Evolutionary conservation across 2,329 filamentous ascomycete genomes (phyloP).

Genomic region (Fusarium tuaranense): DNA sequence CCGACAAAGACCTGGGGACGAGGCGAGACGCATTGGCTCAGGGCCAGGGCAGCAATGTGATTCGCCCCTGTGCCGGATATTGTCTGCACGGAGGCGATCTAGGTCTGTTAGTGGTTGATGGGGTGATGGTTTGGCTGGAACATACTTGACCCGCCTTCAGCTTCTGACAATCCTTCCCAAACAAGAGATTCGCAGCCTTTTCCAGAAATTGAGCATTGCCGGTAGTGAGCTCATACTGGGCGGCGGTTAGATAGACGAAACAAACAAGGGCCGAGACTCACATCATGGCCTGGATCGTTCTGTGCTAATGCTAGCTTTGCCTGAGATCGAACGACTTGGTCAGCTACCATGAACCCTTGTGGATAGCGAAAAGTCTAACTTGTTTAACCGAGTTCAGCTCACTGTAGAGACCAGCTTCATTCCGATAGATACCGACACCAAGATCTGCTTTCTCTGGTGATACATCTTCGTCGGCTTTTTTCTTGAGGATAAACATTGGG

Average conservation of each 20-base stretch:
- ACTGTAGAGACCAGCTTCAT: conserved; percentile 48
- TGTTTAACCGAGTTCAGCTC: conserved; percentile 45
- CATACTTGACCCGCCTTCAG: conserved; percentile 16
- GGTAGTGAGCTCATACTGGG: conserved; percentile 50
- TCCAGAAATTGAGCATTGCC: conserved; percentile 47
- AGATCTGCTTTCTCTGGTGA: conserved; percentile 50
- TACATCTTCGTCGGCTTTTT: conserved; percentile 45
- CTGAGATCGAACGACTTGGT: conserved; percentile 11
- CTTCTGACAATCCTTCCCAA: conserved; percentile 38
- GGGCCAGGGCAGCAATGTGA: conserved; percentile 50
- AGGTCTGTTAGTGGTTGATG: not conserved
- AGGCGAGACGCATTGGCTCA: conserved; percentile 40
- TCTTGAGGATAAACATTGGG: conserved; percentile 50
- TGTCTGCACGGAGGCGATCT: conserved; percentile 50
- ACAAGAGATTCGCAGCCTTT: conserved; percentile 46
- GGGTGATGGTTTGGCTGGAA: not conserved
- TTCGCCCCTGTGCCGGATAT: conserved; percentile 54
- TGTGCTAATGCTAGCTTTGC: conserved; percentile 39
- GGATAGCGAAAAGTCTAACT: not conserved
- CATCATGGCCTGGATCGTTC: conserved; percentile 43
- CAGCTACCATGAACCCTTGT: not conserved
- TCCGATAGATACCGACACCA: conserved; percentile 52
- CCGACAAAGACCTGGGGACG: conserved; percentile 46
- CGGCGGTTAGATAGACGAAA: not conserved
- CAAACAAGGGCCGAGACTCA: conserved; percentile 14